Evolutionary conservation across 164 flowering plant genomes (phyloP), one percentile per base, ranked within the genome.

Genomic region (Sextonia rubra): DNA sequence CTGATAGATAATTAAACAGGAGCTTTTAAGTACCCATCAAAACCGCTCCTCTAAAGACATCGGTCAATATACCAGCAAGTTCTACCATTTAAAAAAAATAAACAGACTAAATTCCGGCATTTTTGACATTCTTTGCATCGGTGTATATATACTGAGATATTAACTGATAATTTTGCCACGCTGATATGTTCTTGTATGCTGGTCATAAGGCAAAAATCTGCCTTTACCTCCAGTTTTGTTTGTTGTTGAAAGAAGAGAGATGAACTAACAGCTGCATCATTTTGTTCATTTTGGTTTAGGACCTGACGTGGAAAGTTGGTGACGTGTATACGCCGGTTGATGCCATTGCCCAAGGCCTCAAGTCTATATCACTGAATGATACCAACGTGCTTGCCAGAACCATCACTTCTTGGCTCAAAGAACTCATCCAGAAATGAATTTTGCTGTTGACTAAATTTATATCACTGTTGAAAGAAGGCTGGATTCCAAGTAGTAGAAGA

Each of bases 281-380:
- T 37, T 37, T 37, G 44, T 37, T 37, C 30, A 37, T 8, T 37
- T 37, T 52, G 58, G 14, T 24, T 60, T 80, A 92, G 99, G 97
- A 91, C 67, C 85, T 89, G 58, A 87, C 75, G 72, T 92, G 97
- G 99, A 79, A 88, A 83, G 97, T 83, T 11, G 98, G 98, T 32
- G 27, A 77, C n/a, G 64, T 82, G 63, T 95, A 92, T 80, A 95
- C 98, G 52, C 97, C 98, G 69, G 91, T 88, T 12, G 98, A 95
- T 77, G 98, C 97, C 47, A 69, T 95, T 73, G 96, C 91, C 44
- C 99, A 92, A 78, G 87, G 83, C 3, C 77, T 95, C 14, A 95
- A 91, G 71, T 73, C 88, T 32, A 76, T 88, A 47, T 79, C 94
- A 3, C 77, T 95, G 66, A 89, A 83, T 72, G 98, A 92, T 14